phyloP scores from a whole-genome alignment of 306 rosid genomes.

The Malus fusca region DNA sequence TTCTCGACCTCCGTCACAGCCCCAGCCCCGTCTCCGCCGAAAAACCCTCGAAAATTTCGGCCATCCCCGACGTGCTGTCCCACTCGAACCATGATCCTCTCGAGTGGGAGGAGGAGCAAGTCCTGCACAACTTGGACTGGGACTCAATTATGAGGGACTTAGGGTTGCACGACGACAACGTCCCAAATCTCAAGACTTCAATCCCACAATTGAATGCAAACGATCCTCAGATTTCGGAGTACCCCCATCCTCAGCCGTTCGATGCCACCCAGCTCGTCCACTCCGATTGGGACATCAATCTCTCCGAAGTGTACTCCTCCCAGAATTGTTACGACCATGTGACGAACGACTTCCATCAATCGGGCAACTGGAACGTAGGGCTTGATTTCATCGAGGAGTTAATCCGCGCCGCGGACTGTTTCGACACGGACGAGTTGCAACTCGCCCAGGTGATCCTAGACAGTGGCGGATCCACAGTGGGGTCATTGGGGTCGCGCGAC shows the following conservation, averaged over 20 bases:
- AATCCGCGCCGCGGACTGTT: constrained; percentile 65
- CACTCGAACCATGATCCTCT: constrained; percentile 26
- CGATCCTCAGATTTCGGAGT: constrained; percentile 30
- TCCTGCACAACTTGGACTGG: constrained; percentile 62
- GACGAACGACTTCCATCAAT: constrained; percentile 11
- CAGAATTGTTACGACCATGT: constrained; percentile 19
- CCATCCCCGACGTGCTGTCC: constrained; percentile 12
- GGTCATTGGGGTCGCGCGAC: too few relatives aligned
- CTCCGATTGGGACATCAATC: constrained; percentile 28
- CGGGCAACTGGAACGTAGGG: constrained; percentile 24
- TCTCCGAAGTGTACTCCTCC: constrained; percentile 38
- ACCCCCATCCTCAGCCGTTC: constrained; percentile 37
- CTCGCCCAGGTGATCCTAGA: constrained; percentile 61
- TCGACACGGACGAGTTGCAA: constrained; percentile 55
- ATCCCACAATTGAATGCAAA: constrained; percentile 4
- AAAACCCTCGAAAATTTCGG: constrained; percentile 18
- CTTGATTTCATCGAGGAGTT: constrained; percentile 66
- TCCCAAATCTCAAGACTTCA: constrained; percentile 16
- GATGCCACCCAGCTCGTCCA: constrained; percentile 39
- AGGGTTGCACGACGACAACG: constrained; percentile 57
- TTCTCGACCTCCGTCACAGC: constrained; percentile 70
- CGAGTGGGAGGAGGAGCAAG: constrained; percentile 73
- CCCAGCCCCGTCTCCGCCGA: constrained; percentile 52
- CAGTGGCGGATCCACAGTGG: too few relatives aligned
- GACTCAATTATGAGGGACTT: constrained; percentile 70